Evolutionary conservation across 352 stramenopile genomes (phyloP).

Genomic region (Globisporangium cylindrosporum): DNA sequence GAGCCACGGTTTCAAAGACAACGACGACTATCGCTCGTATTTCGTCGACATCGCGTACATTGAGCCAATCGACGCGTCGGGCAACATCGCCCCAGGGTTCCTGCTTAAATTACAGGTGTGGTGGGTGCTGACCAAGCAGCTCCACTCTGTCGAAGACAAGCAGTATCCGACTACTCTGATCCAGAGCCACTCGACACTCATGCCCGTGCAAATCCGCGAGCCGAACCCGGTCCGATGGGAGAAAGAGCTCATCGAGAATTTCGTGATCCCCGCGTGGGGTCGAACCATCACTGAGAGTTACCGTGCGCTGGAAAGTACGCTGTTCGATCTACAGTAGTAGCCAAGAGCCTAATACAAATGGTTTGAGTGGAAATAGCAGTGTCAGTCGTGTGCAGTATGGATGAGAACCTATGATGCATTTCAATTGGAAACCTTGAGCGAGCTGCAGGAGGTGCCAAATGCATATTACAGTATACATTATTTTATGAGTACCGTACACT

Average conservation of each 20-base stretch:
- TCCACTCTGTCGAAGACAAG: not conserved
- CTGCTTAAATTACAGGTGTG: not conserved
- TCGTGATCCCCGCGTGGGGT: not conserved
- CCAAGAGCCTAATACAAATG: not conserved
- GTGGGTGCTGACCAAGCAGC: not conserved
- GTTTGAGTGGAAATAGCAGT: not conserved
- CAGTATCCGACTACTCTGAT: not conserved
- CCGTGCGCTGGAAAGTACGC: not conserved
- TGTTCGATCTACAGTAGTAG: not conserved
- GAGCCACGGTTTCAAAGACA: not conserved
- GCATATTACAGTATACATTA: no score
- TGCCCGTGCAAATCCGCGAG: not conserved
- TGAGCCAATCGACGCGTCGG: not conserved
- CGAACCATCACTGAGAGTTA: not conserved
- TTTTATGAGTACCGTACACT: no score
- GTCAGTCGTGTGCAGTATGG: no score
- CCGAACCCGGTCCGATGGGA: not conserved
- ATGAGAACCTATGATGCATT: no score
- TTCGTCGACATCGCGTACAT: not conserved
- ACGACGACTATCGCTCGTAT: not conserved
- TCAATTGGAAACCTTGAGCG: no score
- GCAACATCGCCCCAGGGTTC: not conserved
- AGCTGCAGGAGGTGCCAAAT: no score
- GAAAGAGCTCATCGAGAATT: not conserved
- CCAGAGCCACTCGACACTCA: slow-evolving; percentile 1